Base-by-base conservation (phyloP, 768 basidiomycete genomes). In the Mycena latifolia region DNA sequence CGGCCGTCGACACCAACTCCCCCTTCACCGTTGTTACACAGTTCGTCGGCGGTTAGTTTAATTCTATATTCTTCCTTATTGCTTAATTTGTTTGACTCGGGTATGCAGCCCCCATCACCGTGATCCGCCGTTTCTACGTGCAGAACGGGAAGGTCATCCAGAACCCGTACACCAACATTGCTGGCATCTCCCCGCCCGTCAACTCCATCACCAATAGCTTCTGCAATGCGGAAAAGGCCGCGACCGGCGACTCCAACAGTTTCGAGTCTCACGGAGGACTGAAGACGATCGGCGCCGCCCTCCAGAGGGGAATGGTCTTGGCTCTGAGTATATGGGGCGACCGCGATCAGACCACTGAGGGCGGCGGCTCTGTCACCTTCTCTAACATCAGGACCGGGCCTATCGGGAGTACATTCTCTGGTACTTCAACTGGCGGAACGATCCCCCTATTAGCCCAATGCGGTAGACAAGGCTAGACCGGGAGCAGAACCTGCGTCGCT, bases 11-110 rank as follows among this genome's bases (percentile, higher is more conserved):
- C 79, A 88, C 85, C 73, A 79, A 62, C 75, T 71, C 75, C 64
- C 79, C 78, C 69, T 79, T 88, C 80, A 88, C 86, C 60, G 83
- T 87, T 70, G 85, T 87, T 73, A 87, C 86, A 51, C 86, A 88
- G 73, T 87, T 87, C 77, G 79, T 81, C 24, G 18, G 83, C 50
- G 86, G 86, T 14, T 35, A 35, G 33, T 35, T 35, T n/a, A 35
- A 35, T 35, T 14, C 33, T 35, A 35, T 39, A 39, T 39, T 7
- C 39, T 39, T 18, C 7, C 18, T 39, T 18, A 39, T 39, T 4
- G 5, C 5, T 18, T 39, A 14, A 39, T n/a, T n/a, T n/a, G n/a
- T n/a, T n/a, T n/a, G n/a, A n/a, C n/a, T n/a, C 33, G 8, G 14
- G 6, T 14, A 18, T 18, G 7, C 17, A 39, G 39, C 18, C 55